Evolutionary conservation across 2,329 filamentous ascomycete genomes (phyloP), one percentile per base, ranked within the genome.

Genomic region (Fusarium foetens): DNA sequence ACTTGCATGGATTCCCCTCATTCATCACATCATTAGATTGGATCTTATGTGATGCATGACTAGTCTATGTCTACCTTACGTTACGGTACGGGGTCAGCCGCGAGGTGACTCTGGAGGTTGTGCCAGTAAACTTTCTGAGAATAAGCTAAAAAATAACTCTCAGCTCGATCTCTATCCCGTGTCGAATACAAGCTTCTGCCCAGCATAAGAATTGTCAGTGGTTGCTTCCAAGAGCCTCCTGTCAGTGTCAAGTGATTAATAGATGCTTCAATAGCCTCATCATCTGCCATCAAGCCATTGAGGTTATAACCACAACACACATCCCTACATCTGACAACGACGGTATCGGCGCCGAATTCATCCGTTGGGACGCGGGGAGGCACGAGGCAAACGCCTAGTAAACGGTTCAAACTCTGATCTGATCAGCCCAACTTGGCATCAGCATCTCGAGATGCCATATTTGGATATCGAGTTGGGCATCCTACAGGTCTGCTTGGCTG

Each of bases 1-100:
- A 36, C 52, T 73, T 55, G 53, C 51, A 70, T 41, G 69, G 51
- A 25, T 70, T 70, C 60, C 66, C 67, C 67, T 66, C 67, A 55
- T 68, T 63, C 25, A 55, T 51, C 66, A 51, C 42, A 55, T 60
- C 52, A 55, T 70, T 31, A 36, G 51, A 53, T 51, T 57, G 53
- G 31, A 48, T 27, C 36, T 41, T 33, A 42, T 46, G 52, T 45
- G 31, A 41, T 68, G 66, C 51, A 68, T 68, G 21, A 35, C 48
- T 51, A 55, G 49, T 48, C 33, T 38, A n/a, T 12, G 23, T 21
- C 27, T n/a, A 14, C 13, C 39, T 23, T 16, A 41, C 39, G 21
- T 23, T 36, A 36, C 11, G 19, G 19, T 48, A 45, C 31, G 13
- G 49, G 48, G 58, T 66, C 66, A 70, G 60, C 52, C 55, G 54